Base-by-base conservation (phyloP, 768 basidiomycete species). In the Suillus tomentosus region DNA sequence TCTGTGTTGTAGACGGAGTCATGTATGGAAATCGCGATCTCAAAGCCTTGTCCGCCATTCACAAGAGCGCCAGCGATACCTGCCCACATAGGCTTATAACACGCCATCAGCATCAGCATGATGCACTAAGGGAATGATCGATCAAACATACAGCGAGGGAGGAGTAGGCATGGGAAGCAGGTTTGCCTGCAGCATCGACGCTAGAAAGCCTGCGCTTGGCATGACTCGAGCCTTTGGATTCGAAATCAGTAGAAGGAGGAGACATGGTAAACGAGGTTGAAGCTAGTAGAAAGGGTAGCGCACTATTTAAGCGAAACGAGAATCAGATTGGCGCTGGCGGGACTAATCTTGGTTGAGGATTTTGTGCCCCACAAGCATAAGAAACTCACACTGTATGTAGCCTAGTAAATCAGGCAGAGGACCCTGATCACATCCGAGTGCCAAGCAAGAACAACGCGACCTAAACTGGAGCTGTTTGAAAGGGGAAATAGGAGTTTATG, bases 1-100 rank as follows among this genome's bases (percentile, higher is more conserved):
- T 94, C 92, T 66, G 91, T 91, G 77, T 82, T 87, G 74, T 94
- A 94, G 72, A 93, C 90, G 17, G 89, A 91, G 74, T 94, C 92
- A 71, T 94, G 92, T 56, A 94, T 81, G 63, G 91, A 90, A 71
- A 93, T 81, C 47, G 91, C 88, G 71, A 94, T 78, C 76, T 93
- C 90, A 64, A 83, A 87, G 62, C 83, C 77, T 59, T 82, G 83
- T 62, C 83, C 84, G 71, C 86, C 85, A 71, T 87, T 82, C 72
- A 87, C 73, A 56, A 86, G 73, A 27, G 78, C 78, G 47, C 90
- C 90, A 3, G 91, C 88, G 58, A 93, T 81, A 70, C 90, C 92
- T 65, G 88, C 90, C 91, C 92, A 94, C 92, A 94, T 92, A 24
- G 92, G 90, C 92, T 94, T 71, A 45, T 70, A 61, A 69, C 45